phyloP scores from a whole-genome alignment of 2,329 filamentous ascomycete genomes.

The Apiospora rasikravindrae region DNA sequence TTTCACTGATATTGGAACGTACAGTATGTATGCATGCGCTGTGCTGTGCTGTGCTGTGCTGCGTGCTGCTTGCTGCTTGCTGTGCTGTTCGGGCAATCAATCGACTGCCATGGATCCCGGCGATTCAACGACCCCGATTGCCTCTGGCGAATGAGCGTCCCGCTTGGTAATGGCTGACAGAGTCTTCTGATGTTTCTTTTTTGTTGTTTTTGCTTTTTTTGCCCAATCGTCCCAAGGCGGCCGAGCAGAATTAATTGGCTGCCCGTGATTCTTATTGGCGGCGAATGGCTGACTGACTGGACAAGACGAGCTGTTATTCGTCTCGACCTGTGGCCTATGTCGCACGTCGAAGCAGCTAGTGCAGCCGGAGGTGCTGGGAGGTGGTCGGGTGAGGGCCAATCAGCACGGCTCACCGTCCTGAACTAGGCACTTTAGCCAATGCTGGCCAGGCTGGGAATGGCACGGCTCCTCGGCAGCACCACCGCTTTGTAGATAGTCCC shows the following conservation, averaged over 20 bases:
- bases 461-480: slow-evolving; percentile 19
- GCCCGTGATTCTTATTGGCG: not conserved
- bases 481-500: slow-evolving; percentile 23
- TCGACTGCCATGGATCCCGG: not conserved
- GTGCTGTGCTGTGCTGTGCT: not conserved
- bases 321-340: not conserved
- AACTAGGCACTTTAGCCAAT: slow-evolving; percentile 17
- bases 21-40: not conserved
- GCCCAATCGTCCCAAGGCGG: not conserved
- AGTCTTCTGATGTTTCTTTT: not conserved
- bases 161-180: slow-evolving; percentile 8
- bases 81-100: not conserved
- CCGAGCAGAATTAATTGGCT: not conserved
- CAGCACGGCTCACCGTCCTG: slow-evolving; percentile 3
- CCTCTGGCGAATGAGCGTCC: not conserved
- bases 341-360: slow-evolving; percentile 3
- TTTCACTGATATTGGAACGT: slow-evolving; percentile 13
- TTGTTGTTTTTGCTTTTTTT: not conserved
- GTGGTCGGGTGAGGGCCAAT: slow-evolving; percentile 3
- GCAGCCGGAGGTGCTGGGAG: not conserved
- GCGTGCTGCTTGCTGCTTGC: too few species aligned
- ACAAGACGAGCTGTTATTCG: not conserved
- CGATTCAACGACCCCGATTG: not conserved
- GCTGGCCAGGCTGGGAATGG: slow-evolving; percentile 3
- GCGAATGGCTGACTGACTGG: not conserved